These are phyloP conservation scores for Glebionis coronaria DNA, from an alignment of 129 eudicot genomes.

Conservation along the genomic window DNA sequence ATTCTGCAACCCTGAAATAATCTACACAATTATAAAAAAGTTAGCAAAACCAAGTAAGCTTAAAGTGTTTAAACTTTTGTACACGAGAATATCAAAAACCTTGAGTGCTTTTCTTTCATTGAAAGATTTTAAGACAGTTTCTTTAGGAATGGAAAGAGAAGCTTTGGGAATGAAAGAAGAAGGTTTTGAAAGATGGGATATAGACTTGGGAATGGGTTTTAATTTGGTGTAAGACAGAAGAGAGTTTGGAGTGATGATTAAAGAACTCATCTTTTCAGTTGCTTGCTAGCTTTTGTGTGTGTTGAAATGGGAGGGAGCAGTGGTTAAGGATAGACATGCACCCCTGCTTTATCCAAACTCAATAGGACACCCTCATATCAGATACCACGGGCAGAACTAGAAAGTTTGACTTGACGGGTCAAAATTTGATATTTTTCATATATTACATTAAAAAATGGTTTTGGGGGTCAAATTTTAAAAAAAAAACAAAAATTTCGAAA, in stretches of 20 bases:
- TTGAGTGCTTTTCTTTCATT: conserved; percentile 76
- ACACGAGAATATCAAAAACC: conserved; percentile 27
- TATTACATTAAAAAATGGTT: too few relatives aligned
- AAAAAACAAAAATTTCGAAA: too few relatives aligned
- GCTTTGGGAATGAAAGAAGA: conserved; percentile 51
- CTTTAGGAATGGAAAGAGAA: conserved; percentile 50
- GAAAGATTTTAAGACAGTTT: conserved; percentile 64
- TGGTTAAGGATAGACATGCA: conserved; percentile 35
- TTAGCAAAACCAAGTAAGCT: conserved; percentile 18
- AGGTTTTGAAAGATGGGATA: conserved; percentile 27
- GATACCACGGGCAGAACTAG: too few relatives aligned
- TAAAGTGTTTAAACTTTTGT: background rate
- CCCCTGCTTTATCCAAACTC: conserved; percentile 28
- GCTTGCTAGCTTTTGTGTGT: background rate
- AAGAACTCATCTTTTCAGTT: conserved; percentile 41
- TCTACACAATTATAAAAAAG: conserved; percentile 27
- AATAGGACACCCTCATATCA: background rate
- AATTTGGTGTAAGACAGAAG: conserved; percentile 37
- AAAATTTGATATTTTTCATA: too few relatives aligned
- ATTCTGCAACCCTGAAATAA: conserved; percentile 89
- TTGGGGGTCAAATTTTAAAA: too few relatives aligned
- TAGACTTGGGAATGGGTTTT: conserved; percentile 37
- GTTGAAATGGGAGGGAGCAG: conserved; percentile 10
- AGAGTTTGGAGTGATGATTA: conserved; percentile 47
- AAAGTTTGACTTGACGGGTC: too few relatives aligned